Evolutionary conservation across 2,329 filamentous ascomycete genomes (phyloP), one percentile per base, ranked within the genome.

Genomic region (Coniochaeta prunicola): DNA sequence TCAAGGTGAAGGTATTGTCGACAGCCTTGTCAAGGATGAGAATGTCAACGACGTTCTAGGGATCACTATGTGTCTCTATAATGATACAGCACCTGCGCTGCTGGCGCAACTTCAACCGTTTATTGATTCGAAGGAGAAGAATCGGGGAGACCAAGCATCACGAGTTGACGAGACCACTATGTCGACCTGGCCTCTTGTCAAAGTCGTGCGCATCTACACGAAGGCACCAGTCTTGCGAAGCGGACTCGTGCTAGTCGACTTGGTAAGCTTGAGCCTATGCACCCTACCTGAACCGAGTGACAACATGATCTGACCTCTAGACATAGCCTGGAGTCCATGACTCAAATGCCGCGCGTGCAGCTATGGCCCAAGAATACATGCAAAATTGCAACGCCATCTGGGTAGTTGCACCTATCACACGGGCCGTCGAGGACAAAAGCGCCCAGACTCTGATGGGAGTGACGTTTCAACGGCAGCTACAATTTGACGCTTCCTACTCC

Each of bases 371-470:
- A 30, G 73, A 73, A 0, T 87, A 87, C 61, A 77, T 85, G 67
- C 80, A 86, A 65, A 73, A 81, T 62, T 87, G 83, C 62, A 79
- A 79, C 1, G 76, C 79, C 1, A 67, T 86, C 0, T 87, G 81
- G 81, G 80, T 86, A 54, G 78, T 85, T 19, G 80, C 83, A 1
- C 81, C 81, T 0, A 86, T 87, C 59, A 81, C 73, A 28, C 71
- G 84, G n/a, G 81, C 81, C 1, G 82, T 86, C 0, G 80, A 85
- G 60, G 80, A 85, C 63, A 82, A 83, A 64, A 74, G 78, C 2
- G 82, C 84, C 0, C 80, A 82, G 58, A 76, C 72, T 1, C 70
- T 87, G 0, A 71, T 87, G 3, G 81, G 82, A 0, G 73, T 81
- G 13, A 74, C 76, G 0, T 85, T 85, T 70, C 82, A 79, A 61